Evolutionary conservation across 2,329 filamentous ascomycete species (phyloP).

Genomic region (Claviceps maximensis): DNA sequence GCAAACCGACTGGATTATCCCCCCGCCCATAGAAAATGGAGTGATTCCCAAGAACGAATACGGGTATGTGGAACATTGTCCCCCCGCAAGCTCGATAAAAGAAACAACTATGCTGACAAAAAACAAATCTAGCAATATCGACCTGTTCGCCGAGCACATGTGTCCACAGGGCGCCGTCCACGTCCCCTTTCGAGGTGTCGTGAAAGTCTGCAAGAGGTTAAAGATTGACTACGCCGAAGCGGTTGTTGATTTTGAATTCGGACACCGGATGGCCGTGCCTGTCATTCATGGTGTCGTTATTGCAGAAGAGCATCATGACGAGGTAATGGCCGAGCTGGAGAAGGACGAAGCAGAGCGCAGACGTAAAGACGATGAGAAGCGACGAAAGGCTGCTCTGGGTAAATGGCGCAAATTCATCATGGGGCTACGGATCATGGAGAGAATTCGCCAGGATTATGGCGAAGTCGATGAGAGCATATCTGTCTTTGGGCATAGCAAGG

Average conservation of each 20-base stretch:
- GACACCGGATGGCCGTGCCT: slow-evolving; percentile 84
- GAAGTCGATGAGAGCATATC: slow-evolving; percentile 39
- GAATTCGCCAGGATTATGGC: slow-evolving; percentile 66
- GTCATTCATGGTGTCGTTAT: slow-evolving; percentile 84
- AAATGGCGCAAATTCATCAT: slow-evolving; percentile 82
- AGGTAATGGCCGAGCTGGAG: slow-evolving; percentile 65
- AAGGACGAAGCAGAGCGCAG: slow-evolving; percentile 62
- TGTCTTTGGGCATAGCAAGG: slow-evolving; percentile 37
- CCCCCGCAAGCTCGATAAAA: neutral
- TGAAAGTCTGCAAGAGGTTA: slow-evolving; percentile 70
- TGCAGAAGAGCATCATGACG: slow-evolving; percentile 62
- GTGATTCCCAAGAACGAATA: slow-evolving; percentile 88
- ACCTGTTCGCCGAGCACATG: slow-evolving; percentile 91
- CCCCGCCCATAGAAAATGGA: slow-evolving; percentile 70
- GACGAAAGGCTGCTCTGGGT: slow-evolving; percentile 56
- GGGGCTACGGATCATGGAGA: slow-evolving; percentile 68
- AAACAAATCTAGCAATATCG: slow-evolving; percentile 53
- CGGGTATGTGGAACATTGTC: slow-evolving; percentile 31
- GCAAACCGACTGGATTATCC: slow-evolving; percentile 94
- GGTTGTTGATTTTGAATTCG: slow-evolving; percentile 93
- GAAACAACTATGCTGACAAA: slow-evolving; percentile 10
- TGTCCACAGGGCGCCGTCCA: slow-evolving; percentile 73
- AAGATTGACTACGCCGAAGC: slow-evolving; percentile 86
- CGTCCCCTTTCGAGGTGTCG: slow-evolving; percentile 63
- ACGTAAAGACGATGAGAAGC: slow-evolving; percentile 73